Conservation (phyloP, 2,329 filamentous ascomycete species). For the Diaporthe aspalathi region DNA sequence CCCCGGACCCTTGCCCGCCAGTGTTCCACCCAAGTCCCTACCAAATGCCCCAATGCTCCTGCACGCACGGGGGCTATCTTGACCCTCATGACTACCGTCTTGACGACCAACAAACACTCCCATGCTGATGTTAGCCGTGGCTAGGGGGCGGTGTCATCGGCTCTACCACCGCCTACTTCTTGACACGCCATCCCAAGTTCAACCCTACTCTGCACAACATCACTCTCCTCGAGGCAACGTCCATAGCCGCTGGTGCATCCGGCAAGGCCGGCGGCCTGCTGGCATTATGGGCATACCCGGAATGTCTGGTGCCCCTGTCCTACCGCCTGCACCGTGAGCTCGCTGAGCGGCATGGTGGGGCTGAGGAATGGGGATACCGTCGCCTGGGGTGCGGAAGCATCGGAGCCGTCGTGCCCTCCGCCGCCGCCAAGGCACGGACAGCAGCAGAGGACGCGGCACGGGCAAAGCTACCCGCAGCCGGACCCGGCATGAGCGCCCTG, state of each 20-base stretch:
- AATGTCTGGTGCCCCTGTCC: constrained; percentile 84
- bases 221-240: constrained; percentile 86
- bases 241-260: constrained; percentile 90
- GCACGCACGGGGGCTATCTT: neutral
- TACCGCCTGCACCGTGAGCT: constrained; percentile 86
- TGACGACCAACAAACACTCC: too few relatives aligned
- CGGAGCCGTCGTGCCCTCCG: constrained; percentile 48
- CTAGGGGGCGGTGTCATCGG: constrained; percentile 93
- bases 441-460: constrained; percentile 49
- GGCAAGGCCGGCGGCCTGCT: constrained; percentile 95
- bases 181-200: constrained; percentile 87
- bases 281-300: constrained; percentile 91
- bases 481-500: constrained; percentile 29
- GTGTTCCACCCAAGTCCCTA: neutral
- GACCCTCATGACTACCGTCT: neutral
- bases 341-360: constrained; percentile 84
- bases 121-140: constrained; percentile 7
- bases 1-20: constrained; percentile 6
- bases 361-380: constrained; percentile 87
- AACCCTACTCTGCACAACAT: constrained; percentile 80
- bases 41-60: neutral
- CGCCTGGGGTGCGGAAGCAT: constrained; percentile 78
- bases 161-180: constrained; percentile 88
- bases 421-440: constrained; percentile 48
- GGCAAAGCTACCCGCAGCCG: constrained; percentile 33